Evolutionary conservation across 2,329 filamentous ascomycete genomes (phyloP), one percentile per base, ranked within the genome.

Genomic region (Chaetomium olivaceum): DNA sequence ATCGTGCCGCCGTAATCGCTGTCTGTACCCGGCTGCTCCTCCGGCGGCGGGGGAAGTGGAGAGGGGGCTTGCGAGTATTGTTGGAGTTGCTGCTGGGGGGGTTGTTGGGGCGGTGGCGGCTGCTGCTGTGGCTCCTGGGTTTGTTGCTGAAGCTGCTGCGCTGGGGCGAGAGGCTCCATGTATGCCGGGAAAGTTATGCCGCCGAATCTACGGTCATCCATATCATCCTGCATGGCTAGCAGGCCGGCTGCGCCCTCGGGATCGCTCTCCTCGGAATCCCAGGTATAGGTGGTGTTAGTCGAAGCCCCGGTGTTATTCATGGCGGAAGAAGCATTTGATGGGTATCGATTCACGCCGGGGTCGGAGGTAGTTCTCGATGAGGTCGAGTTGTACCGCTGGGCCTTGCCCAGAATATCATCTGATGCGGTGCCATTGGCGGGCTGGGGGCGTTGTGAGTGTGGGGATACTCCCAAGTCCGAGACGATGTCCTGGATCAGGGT

Each of bases 191-290:
- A 83, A 21, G 83, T 79, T 70, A 83, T 82, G 70, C 83, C 82
- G 72, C 85, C 88, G 70, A 86, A 85, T 64, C 85, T 83, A 58
- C 87, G 86, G 59, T 88, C 87, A 66, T 96, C 91, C 75, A 92
- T 86, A 4, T 92, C 93, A 78, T 93, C 87, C 65, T 88, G 88
- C 84, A 98, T 87, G 70, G 93, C 93, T 74, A 91, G 86, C 60
- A 96, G 80, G 19, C 95, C 94, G 67, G 92, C 92, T 48, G 90
- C 89, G 23, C 91, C 94, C 76, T 97, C 94, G 0, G 91, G 88
- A 74, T 98, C 94, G 74, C 92, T 96, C 58, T 96, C 92, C 62
- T 94, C 90, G 31, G 83, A 80, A 43, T 82, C 78, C 68, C 80
- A 78, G 58, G 76, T 71, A 69, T 78, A 77, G 1, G 76, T 72